Conservation (phyloP, 2,329 filamentous ascomycete species). For the Fusarium protoensiforme region DNA sequence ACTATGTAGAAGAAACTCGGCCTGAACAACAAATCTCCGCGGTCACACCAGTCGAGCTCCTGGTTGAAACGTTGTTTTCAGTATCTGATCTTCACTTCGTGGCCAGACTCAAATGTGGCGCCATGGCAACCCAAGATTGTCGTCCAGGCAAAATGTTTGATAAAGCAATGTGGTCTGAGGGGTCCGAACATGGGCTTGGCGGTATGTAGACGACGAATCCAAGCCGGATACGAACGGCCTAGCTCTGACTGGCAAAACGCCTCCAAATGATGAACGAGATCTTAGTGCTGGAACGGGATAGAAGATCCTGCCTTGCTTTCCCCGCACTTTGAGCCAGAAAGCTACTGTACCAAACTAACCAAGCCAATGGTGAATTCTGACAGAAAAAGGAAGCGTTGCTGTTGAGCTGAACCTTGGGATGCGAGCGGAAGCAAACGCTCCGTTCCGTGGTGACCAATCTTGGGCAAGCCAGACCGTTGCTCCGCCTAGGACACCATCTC, state of each 20-base stretch:
- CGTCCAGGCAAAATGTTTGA: conserved; percentile 14
- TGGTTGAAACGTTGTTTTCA: background rate
- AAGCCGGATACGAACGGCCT: background rate
- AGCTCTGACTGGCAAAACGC: conserved; percentile 1
- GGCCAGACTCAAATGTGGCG: conserved; percentile 1
- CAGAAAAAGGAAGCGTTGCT: conserved; percentile 3
- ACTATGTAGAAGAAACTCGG: background rate
- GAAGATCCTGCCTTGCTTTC: conserved; percentile 15
- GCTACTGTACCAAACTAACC: background rate
- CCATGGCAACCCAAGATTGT: conserved; percentile 14
- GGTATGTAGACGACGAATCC: background rate
- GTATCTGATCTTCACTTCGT: conserved; percentile 1
- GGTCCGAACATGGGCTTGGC: background rate
- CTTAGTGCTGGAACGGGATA: background rate
- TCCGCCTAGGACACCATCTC: background rate
- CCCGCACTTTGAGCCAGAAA: conserved; percentile 15
- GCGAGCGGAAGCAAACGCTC: conserved; percentile 1
- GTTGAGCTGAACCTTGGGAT: conserved; percentile 12
- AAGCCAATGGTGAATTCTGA: conserved; percentile 18
- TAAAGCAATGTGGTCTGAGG: conserved; percentile 7
- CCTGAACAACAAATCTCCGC: background rate
- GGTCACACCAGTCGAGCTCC: background rate
- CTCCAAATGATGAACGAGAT: conserved; percentile 4
- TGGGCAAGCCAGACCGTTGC: background rate
- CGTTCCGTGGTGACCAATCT: background rate